A percentile compares a stretch with the other conserved stretches of the same genome.
phyloP scores from a whole-genome alignment of 305 asterid genomes.

The Withania somnifera region DNA sequence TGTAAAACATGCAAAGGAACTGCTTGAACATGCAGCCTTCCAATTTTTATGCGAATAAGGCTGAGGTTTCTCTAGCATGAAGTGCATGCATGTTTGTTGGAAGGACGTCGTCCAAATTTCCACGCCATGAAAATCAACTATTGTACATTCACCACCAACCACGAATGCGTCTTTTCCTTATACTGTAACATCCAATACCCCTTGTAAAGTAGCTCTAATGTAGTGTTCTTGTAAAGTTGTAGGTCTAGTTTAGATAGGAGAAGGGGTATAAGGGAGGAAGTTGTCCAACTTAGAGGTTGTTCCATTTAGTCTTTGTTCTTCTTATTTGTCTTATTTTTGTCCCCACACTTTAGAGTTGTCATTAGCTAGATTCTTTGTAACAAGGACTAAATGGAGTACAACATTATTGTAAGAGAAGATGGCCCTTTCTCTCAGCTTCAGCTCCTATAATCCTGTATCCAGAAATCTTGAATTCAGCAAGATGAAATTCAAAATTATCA shows the following conservation, averaged over 20 bases:
- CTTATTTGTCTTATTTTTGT: neutral
- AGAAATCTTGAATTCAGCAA: neutral
- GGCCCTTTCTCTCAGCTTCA: neutral
- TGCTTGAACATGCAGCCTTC: slow-evolving; percentile 50
- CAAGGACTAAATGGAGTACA: slow-evolving; percentile 9
- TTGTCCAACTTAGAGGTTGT: slow-evolving; percentile 1
- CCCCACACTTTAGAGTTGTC: slow-evolving; percentile 1
- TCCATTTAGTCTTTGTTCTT: neutral
- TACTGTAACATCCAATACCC: slow-evolving; percentile 17
- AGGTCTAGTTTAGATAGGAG: slow-evolving; percentile 34
- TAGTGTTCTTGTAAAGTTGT: slow-evolving; percentile 29
- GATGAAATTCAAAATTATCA: neutral
- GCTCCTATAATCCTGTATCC: neutral
- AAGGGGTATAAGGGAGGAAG: slow-evolving; percentile 24
- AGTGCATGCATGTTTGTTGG: neutral
- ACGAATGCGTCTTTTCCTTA: neutral
- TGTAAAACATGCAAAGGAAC: slow-evolving; percentile 50
- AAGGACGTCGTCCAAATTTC: neutral
- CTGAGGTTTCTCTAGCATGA: slow-evolving; percentile 6
- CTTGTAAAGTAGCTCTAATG: slow-evolving; percentile 20
- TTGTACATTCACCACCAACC: slow-evolving; percentile 18
- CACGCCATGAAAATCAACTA: neutral
- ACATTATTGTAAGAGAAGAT: slow-evolving; percentile 2
- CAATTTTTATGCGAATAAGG: slow-evolving; percentile 52
- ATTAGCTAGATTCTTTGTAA: slow-evolving; percentile 8